Percentiles rank a stretch among this genome's conserved stretches.
These are phyloP conservation scores for Debaryomyces udenii DNA, from an alignment of 1,139 yeast genomes.

Conservation along the genomic window DNA sequence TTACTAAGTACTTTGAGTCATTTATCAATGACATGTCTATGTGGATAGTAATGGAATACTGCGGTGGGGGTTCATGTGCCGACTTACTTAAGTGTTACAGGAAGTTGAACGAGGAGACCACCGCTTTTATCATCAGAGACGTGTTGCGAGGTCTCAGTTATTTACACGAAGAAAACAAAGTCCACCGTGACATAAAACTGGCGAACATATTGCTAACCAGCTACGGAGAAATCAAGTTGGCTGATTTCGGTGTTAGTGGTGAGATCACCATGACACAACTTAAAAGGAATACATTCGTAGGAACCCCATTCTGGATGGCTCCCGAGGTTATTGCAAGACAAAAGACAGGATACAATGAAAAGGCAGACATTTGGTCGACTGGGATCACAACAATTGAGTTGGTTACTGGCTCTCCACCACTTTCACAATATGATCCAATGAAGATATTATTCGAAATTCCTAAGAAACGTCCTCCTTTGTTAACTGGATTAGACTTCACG, in stretches of 20 bases:
- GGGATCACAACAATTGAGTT: conserved; percentile 83
- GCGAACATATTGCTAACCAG: conserved; percentile 76
- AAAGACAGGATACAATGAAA: conserved; percentile 65
- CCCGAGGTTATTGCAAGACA: conserved; percentile 71
- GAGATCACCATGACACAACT: conserved; percentile 65
- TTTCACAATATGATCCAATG: conserved; percentile 70
- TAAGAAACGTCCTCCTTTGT: conserved; percentile 63
- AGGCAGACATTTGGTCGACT: conserved; percentile 87
- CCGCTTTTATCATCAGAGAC: conserved; percentile 60
- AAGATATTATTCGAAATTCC: conserved; percentile 76
- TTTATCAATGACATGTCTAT: conserved; percentile 63
- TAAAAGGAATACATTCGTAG: conserved; percentile 75
- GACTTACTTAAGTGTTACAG: conserved; percentile 63
- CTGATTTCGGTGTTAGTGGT: conserved; percentile 89
- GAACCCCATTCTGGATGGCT: conserved; percentile 95
- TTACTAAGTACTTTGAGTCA: conserved; percentile 68
- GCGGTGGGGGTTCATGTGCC: conserved; percentile 90
- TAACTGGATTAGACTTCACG: conserved; percentile 49
- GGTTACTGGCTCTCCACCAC: conserved; percentile 73
- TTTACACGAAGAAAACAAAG: conserved; percentile 69
- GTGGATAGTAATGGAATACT: conserved; percentile 92
- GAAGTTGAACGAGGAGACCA: conserved; percentile 57
- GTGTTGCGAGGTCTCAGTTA: conserved; percentile 69
- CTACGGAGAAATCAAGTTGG: conserved; percentile 66
- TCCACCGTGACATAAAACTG: conserved; percentile 85